A percentile compares a stretch with the other conserved stretches of the same genome.
Evolutionary conservation across 768 basidiomycete genomes (phyloP).

Genomic region (Mycena olivaceomarginata): DNA sequence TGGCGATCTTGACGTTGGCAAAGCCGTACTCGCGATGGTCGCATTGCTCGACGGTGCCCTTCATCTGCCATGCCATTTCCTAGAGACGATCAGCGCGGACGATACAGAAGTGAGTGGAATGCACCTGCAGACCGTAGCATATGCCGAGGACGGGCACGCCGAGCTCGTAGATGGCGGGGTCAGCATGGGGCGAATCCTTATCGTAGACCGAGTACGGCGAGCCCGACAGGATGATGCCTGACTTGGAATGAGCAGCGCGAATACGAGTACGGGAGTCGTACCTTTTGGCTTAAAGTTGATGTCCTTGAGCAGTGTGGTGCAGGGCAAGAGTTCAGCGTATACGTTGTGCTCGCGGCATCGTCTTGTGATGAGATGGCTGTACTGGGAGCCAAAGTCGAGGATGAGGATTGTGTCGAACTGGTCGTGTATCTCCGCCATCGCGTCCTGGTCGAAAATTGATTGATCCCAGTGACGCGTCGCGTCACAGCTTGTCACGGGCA

Average conservation of each 20-base stretch:
- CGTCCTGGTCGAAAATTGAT: too few species aligned
- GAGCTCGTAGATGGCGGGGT: conserved; percentile 91
- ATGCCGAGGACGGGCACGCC: conserved; percentile 95
- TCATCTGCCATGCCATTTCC: conserved; percentile 95
- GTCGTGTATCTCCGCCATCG: conserved; percentile 93
- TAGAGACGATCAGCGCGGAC: conserved; percentile 53
- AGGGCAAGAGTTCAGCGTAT: conserved; percentile 98
- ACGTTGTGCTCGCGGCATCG: conserved; percentile 98
- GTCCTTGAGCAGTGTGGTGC: conserved; percentile 92
- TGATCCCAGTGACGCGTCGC: too few species aligned
- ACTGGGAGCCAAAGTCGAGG: conserved; percentile 91
- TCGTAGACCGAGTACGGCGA: conserved; percentile 88
- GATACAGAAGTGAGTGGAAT: conserved; percentile 38
- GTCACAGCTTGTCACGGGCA: too few species aligned
- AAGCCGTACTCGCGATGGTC: conserved; percentile 93
- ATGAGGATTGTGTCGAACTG: conserved; percentile 98
- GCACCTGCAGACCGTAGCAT: conserved; percentile 93
- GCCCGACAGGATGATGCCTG: conserved; percentile 94
- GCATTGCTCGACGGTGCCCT: conserved; percentile 89
- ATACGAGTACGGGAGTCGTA: conserved; percentile 50
- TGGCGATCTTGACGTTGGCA: conserved; percentile 86
- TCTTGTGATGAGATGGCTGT: conserved; percentile 97
- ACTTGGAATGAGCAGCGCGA: neutral
- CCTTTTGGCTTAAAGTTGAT: conserved; percentile 97
- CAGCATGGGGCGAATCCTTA: conserved; percentile 92